A percentile compares a stretch with the other conserved stretches of the same genome.
Evolutionary conservation across 192 early-diverging fungal species (phyloP).

Genomic region (Linnemannia hyalina): DNA sequence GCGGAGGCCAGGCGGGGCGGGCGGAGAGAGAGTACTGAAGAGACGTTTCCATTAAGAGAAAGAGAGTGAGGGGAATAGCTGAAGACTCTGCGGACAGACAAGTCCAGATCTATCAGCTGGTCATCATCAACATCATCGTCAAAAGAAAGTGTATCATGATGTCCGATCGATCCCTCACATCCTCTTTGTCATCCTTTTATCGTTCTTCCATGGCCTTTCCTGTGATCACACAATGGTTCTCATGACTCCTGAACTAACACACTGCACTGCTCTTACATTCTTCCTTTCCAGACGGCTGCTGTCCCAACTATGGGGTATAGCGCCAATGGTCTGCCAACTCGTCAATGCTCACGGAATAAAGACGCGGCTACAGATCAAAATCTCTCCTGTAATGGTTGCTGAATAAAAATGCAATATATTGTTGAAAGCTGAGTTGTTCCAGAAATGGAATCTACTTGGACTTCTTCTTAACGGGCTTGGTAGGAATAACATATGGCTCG

Average conservation of each 20-base stretch:
- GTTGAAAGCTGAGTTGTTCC: neutral
- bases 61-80: too few relatives aligned
- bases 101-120: too few relatives aligned
- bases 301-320: neutral
- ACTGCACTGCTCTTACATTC: neutral
- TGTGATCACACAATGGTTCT: neutral
- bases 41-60: too few relatives aligned
- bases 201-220: neutral
- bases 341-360: neutral
- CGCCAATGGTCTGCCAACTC: neutral
- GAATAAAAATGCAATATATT: constrained; percentile 17
- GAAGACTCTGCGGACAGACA: too few relatives aligned
- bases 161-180: too few relatives aligned
- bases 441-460: constrained; percentile 31
- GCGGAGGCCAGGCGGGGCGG: neutral
- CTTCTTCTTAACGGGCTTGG: constrained; percentile 52
- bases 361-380: too few relatives aligned
- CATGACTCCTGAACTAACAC: neutral
- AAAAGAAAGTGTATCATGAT: too few relatives aligned
- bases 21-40: neutral
- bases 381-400: neutral
- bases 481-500: constrained; percentile 64
- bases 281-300: neutral
- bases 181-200: neutral
- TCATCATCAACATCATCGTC: too few relatives aligned